Percentiles rank a stretch among this genome's conserved stretches.
Conservation (phyloP, 2,329 filamentous ascomycete species). For the Fusarium begoniae region DNA sequence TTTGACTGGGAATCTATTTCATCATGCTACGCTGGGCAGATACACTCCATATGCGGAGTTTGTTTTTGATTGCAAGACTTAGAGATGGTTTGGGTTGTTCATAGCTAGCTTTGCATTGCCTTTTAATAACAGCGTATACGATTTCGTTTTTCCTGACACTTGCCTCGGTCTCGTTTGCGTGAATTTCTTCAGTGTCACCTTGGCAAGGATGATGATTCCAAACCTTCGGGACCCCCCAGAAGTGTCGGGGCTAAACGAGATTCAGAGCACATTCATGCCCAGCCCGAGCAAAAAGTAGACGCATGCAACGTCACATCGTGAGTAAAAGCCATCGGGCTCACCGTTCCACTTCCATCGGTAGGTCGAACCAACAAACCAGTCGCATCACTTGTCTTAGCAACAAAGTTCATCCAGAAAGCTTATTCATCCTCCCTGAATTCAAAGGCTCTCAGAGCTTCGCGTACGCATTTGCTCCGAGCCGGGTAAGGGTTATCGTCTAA, state of each 20-base stretch:
- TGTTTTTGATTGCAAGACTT: neutral
- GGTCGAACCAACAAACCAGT: neutral
- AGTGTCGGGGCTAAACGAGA: too few species aligned
- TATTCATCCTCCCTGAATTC: neutral
- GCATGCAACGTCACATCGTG: neutral
- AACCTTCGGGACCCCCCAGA: neutral
- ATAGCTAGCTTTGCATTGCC: neutral
- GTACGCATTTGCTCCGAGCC: neutral
- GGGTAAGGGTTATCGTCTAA: neutral
- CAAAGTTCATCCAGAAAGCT: neutral
- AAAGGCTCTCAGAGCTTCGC: neutral
- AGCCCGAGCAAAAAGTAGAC: too few species aligned
- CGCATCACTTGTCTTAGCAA: neutral
- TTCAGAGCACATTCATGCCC: neutral
- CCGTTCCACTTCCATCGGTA: neutral
- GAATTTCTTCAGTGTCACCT: neutral
- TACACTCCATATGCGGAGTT: constrained; percentile 1
- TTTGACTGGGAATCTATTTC: constrained; percentile 4
- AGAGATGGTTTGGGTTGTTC: neutral
- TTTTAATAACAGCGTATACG: neutral
- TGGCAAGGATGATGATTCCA: neutral
- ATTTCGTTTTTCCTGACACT: neutral
- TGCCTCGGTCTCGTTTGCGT: neutral
- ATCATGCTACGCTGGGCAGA: constrained; percentile 23
- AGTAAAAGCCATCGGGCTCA: neutral